A percentile compares a stretch with the other conserved stretches of the same genome.
phyloP scores from a whole-genome alignment of 352 stramenopile species.

The Globisporangium nodosum region DNA sequence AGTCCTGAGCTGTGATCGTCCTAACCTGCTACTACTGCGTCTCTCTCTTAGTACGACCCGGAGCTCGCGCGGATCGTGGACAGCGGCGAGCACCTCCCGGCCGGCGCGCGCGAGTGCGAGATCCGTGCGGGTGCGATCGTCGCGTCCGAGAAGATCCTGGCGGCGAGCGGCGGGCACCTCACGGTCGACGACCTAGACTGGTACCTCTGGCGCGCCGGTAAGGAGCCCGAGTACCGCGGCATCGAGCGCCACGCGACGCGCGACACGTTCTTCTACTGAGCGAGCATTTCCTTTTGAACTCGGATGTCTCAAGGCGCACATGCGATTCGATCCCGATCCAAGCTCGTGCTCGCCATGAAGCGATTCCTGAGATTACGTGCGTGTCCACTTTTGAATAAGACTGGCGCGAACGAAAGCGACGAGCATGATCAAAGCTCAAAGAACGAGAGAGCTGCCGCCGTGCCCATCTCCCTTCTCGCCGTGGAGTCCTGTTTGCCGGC shows the following conservation, averaged over 20 bases:
- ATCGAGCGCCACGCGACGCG: conserved; percentile 71
- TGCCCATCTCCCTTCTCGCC: too few relatives aligned
- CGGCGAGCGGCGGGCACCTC: conserved; percentile 39
- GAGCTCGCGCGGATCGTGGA: conserved; percentile 48
- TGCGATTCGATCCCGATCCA: too few relatives aligned
- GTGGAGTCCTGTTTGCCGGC: too few relatives aligned
- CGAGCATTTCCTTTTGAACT: too few relatives aligned
- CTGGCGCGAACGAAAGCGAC: not conserved
- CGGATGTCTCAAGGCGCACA: too few relatives aligned
- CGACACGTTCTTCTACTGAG: conserved; percentile 64
- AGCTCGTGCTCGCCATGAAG: too few relatives aligned
- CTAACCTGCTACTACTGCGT: not conserved
- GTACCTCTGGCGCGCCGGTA: conserved; percentile 74
- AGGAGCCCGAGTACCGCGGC: conserved; percentile 58
- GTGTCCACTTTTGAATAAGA: not conserved
- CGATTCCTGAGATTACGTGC: too few relatives aligned
- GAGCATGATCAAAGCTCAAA: too few relatives aligned
- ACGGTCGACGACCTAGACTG: conserved; percentile 42
- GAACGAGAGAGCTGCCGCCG: too few relatives aligned
- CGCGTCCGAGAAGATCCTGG: conserved; percentile 63
- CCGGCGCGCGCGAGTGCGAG: conserved; percentile 50
- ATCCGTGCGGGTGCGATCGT: conserved; percentile 60
- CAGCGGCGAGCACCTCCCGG: conserved; percentile 36
- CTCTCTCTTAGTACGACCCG: conserved; percentile 34
- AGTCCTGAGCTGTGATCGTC: too few relatives aligned